Evolutionary conservation across 1,284 basidiomycete species (phyloP), one percentile per base, ranked within the genome.

Genomic region (Ceratorhiza oryzae-sativae): DNA sequence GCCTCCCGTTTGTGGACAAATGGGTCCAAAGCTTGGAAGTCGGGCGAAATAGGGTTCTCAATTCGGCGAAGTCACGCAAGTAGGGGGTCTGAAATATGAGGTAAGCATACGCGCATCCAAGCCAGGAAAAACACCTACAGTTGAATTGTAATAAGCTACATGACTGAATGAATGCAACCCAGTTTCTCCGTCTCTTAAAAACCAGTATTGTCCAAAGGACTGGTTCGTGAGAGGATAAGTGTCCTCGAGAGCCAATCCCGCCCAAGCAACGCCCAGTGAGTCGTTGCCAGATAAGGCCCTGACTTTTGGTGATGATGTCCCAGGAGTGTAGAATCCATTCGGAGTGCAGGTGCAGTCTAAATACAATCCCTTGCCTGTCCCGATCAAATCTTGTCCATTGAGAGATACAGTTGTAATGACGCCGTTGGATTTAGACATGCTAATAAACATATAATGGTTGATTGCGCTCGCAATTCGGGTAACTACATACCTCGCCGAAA

Each of bases 181-280:
- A 4, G 76, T 75, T 68, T 79, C 77, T 6, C 75, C 75, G 62
- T 78, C 77, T 9, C 77, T 73, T 1, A 78, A 59, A 74, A 79
- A 78, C 78, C 77, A 78, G 60, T 75, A 79, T 60, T 78, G 78
- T 65, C 78, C 67, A 56, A 77, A 76, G 8, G 74, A 23, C 62
- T 78, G 76, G 3, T 75, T 76, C n/a, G 72, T 59, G 5, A 53
- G 10, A 18, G 68, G 55, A 34, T 60, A 71, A 68, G 67, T 70
- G 20, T 70, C 67, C 25, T 70, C 53, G 10, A 70, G 55, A 18
- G 59, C 53, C 4, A 70, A 32, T 3, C 67, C 55, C 8, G 51
- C 55, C 67, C 67, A 70, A n/a, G 53, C 9, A 15, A 32, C 27
- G 13, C 67, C 55, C 13, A 55, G 32, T 23, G 67, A 46, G n/a